A percentile compares a stretch with the other conserved stretches of the same genome.
Evolutionary conservation across 305 asterid genomes (phyloP).

Genomic region (Fraxinus greggii): DNA sequence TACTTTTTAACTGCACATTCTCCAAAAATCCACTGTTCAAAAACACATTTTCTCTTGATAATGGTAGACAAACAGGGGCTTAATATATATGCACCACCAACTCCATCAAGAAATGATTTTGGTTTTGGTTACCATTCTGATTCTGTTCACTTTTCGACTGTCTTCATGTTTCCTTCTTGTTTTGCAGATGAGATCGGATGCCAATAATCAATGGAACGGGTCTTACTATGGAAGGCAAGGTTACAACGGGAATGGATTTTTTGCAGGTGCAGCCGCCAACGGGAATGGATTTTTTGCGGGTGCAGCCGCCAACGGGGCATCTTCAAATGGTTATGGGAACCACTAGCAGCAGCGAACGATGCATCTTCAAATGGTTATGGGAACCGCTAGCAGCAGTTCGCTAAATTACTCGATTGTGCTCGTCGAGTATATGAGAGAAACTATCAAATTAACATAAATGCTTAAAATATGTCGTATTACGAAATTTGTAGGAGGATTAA

Average conservation of each 20-base stretch:
- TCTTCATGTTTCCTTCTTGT: slow-evolving; percentile 1
- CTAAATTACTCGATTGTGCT: slow-evolving; percentile 31
- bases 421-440: slow-evolving; percentile 26
- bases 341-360: no score
- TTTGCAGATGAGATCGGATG: slow-evolving; percentile 47
- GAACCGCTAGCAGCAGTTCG: slow-evolving; percentile 62
- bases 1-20: not conserved
- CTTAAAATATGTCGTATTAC: slow-evolving; percentile 25
- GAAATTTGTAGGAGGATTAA: slow-evolving; percentile 71
- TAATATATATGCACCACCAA: not conserved
- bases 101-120: not conserved
- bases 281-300: slow-evolving; percentile 62
- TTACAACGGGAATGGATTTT: slow-evolving; percentile 63
- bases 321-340: no score
- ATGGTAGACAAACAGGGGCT: not conserved
- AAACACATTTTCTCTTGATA: not conserved
- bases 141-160: not conserved
- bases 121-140: not conserved
- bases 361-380: slow-evolving; percentile 57
- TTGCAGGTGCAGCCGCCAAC: slow-evolving; percentile 39
- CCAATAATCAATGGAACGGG: slow-evolving; percentile 55
- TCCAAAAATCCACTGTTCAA: not conserved
- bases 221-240: slow-evolving; percentile 62
- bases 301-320: slow-evolving; percentile 43
- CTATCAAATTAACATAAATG: slow-evolving; percentile 31